These are phyloP conservation scores for Betula pendula DNA, from an alignment of 306 rosid species.

Conservation along the genomic window DNA sequence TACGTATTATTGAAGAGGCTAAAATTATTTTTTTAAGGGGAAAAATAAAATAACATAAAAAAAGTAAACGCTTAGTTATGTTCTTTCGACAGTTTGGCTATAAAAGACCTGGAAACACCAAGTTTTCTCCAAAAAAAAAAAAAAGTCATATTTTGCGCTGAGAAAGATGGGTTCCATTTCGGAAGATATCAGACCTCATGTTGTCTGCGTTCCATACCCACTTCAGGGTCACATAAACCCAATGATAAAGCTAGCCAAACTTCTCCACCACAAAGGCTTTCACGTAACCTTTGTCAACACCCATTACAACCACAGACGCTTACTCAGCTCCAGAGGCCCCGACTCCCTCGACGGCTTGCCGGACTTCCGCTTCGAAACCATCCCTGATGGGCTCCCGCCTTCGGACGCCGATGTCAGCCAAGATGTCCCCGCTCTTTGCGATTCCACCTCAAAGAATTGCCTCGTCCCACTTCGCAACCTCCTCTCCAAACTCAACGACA, in stretches of 20 bases:
- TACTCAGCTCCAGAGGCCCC: constrained; percentile 17
- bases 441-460: constrained; percentile 7
- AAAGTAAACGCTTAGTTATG: no score
- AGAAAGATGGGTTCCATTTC: not conserved
- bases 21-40: no score
- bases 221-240: constrained; percentile 18
- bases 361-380: constrained; percentile 7
- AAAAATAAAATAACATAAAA: no score
- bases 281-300: constrained; percentile 18
- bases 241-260: constrained; percentile 10
- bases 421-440: constrained; percentile 1
- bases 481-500: not conserved
- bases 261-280: constrained; percentile 27
- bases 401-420: constrained; percentile 21
- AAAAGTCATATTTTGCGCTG: not conserved
- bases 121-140: no score
- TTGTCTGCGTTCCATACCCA: constrained; percentile 17
- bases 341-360: constrained; percentile 15
- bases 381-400: constrained; percentile 16
- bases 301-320: not conserved
- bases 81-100: no score
- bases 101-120: no score
- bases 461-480: constrained; percentile 3
- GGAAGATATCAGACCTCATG: constrained; percentile 2
- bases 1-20: no score